Evolutionary conservation across 202 grass and related monocot genomes (phyloP).

Genomic region (Panicum virgatum): DNA sequence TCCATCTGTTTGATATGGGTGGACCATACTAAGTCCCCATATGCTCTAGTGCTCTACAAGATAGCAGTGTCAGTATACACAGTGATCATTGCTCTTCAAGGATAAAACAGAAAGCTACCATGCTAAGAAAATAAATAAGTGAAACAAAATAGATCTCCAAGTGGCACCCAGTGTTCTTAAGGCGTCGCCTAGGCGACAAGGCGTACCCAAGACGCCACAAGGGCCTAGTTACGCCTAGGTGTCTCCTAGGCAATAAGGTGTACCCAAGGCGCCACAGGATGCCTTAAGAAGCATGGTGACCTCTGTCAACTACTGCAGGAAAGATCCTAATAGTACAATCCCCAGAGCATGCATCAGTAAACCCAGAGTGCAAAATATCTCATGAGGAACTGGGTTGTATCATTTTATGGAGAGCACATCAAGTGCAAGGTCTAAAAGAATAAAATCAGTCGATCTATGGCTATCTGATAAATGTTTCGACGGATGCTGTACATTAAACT

Average conservation of each 20-base stretch:
- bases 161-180: not conserved
- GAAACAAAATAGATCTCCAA: not conserved
- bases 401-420: no score
- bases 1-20: not conserved
- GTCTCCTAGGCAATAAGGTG: no score
- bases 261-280: no score
- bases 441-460: not conserved
- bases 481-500: not conserved
- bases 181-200: no score
- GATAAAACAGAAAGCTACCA: not conserved
- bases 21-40: not conserved
- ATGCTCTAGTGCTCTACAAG: conserved; percentile 6
- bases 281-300: not conserved
- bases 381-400: not conserved
- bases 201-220: no score
- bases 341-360: not conserved
- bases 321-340: not conserved
- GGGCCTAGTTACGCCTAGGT: no score
- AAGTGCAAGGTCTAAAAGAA: not conserved
- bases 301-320: not conserved
- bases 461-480: not conserved
- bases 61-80: not conserved
- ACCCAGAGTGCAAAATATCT: not conserved
- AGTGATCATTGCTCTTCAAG: not conserved
- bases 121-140: conserved; percentile 7